Evolutionary conservation across 164 flowering plant species (phyloP), one percentile per base, ranked within the genome.

Genomic region (Vitis cinerea): DNA sequence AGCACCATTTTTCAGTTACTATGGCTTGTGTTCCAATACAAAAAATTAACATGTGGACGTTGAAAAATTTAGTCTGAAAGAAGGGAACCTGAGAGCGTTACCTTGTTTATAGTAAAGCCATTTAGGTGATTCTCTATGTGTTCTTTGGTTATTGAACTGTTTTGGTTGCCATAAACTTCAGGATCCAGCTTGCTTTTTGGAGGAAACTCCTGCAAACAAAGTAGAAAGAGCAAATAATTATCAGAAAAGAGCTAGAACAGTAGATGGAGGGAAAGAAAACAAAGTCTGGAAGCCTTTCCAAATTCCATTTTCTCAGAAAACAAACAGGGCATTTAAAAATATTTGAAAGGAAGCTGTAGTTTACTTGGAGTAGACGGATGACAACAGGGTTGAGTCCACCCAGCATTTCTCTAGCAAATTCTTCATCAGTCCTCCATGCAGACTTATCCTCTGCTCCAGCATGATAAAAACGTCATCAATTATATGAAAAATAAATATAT

Each of bases 391-490:
- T 83, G 2, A 88, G 14, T 50, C 98, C 98, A 48, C 97, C 95
- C 13, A 93, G 82, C 94, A 88, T 93, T 84, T 93, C 93, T 70
- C 97, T 79, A 6, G 80, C 87, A 65, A 90, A 92, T 80, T 92
- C 97, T 74, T 80, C 92, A 66, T 92, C 98, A 16, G 90, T 84
- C 67, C 82, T 82, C 98, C 98, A 92, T n/a, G 91, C 96, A 14
- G 80, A 49, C 76, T 82, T 81, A 54, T 83, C 78, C 70, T 73
- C 97, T 92, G 86, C 69, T 14, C 56, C 59, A 70, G 56, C 10
- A 29, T 7, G 17, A 58, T 50, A 10, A 37, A 50, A 68, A 59
- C 16, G 37, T 71, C 52, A 61, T 31, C 37, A 31, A 31, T 58
- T 17, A 16, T 16, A 2, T 0, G 6, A 11, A 15, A 52, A 52